Evolutionary conservation across 768 basidiomycete genomes (phyloP).

Genomic region (Phylloporus sp.): DNA sequence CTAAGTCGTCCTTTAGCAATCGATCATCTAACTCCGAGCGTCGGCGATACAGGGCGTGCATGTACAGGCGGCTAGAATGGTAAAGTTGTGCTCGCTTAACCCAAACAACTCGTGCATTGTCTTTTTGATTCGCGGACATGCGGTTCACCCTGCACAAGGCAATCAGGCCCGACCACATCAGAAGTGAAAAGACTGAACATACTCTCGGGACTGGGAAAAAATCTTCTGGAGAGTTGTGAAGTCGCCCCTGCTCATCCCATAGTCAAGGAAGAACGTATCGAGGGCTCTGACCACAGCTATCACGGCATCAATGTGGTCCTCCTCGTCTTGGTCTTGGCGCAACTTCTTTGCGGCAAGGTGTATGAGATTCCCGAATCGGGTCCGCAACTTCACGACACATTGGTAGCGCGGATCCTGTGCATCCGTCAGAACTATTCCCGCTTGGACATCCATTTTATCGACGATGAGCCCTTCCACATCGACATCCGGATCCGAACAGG

Average conservation of each 20-base stretch:
- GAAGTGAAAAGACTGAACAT: slow-evolving; percentile 3
- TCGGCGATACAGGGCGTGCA: slow-evolving; percentile 70
- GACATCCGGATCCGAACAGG: slow-evolving; percentile 53
- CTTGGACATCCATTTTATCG: slow-evolving; percentile 58
- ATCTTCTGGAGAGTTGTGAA: slow-evolving; percentile 59
- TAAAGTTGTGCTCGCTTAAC: slow-evolving; percentile 76
- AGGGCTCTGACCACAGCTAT: slow-evolving; percentile 66
- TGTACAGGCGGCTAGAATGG: slow-evolving; percentile 69
- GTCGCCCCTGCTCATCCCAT: slow-evolving; percentile 55
- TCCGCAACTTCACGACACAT: slow-evolving; percentile 49
- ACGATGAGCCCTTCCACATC: slow-evolving; percentile 72
- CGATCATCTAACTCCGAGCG: slow-evolving; percentile 71
- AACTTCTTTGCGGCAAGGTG: slow-evolving; percentile 63
- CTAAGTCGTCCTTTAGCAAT: slow-evolving; percentile 55
- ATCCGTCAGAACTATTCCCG: slow-evolving; percentile 71
- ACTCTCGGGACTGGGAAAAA: slow-evolving; percentile 30
- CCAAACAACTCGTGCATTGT: slow-evolving; percentile 69
- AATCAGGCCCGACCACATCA: not conserved
- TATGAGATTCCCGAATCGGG: slow-evolving; percentile 62
- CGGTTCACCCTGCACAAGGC: slow-evolving; percentile 49
- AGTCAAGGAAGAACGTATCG: slow-evolving; percentile 69
- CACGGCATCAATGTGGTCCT: slow-evolving; percentile 86
- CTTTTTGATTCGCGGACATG: slow-evolving; percentile 65
- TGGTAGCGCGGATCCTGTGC: slow-evolving; percentile 72
- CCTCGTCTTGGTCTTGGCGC: slow-evolving; percentile 55